Evolutionary conservation across 129 eudicot species (phyloP).

Genomic region (Flaveria ramosissima): DNA sequence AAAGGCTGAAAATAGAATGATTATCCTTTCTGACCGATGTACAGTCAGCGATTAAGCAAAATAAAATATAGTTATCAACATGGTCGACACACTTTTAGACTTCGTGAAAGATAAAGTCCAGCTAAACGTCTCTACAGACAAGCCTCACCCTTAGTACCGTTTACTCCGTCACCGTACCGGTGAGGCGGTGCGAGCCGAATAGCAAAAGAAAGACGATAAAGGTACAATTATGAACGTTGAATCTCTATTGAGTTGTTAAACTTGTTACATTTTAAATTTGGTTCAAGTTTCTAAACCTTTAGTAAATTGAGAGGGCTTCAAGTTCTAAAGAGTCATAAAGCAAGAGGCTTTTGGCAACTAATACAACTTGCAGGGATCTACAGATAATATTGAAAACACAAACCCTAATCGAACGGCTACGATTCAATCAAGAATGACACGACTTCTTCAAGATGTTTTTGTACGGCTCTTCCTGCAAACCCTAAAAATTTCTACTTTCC

Average conservation of each 20-base stretch:
- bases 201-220: conserved; percentile 55
- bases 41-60: conserved; percentile 92
- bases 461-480: conserved; percentile 13
- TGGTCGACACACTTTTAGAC: conserved; percentile 66
- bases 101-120: conserved; percentile 87
- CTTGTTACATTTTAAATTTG: too few species aligned
- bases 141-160: conserved; percentile 65
- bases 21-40: conserved; percentile 76
- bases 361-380: neutral
- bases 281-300: too few species aligned
- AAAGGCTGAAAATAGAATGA: conserved; percentile 64
- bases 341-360: neutral
- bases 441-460: neutral
- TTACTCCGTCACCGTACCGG: conserved; percentile 79
- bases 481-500: conserved; percentile 1
- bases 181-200: conserved; percentile 71
- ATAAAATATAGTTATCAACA: conserved; percentile 64
- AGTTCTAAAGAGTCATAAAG: neutral
- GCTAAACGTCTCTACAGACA: conserved; percentile 61
- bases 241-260: neutral
- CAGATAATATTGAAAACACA: neutral
- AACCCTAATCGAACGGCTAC: conserved; percentile 12
- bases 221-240: conserved; percentile 63
- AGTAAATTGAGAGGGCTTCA: neutral
- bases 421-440: conserved; percentile 16